Evolutionary conservation across 2,329 filamentous ascomycete species (phyloP).

Genomic region (Calonectria montana): DNA sequence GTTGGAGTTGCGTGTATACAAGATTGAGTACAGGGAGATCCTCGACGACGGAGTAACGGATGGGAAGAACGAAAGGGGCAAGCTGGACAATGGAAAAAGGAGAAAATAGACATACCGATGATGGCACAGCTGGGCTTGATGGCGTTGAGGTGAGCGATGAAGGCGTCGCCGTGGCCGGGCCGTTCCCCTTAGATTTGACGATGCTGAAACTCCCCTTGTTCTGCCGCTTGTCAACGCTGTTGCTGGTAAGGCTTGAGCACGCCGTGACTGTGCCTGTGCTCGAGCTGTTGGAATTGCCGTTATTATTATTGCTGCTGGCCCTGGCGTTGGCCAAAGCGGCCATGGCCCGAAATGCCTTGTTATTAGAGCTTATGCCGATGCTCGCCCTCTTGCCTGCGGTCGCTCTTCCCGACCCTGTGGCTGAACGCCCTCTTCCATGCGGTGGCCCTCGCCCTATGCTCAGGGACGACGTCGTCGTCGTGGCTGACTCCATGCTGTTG

Average conservation of each 20-base stretch:
- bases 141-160: background rate
- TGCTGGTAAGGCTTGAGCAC: background rate
- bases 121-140: background rate
- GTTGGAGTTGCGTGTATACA: slow-evolving; percentile 7
- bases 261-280: background rate
- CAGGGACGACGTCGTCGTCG: background rate
- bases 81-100: background rate
- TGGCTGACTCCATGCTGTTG: slow-evolving; percentile 1
- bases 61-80: background rate
- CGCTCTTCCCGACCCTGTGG: background rate
- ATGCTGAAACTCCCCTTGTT: slow-evolving; percentile 1
- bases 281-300: slow-evolving; percentile 1
- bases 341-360: slow-evolving; percentile 15
- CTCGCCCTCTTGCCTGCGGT: slow-evolving; percentile 4
- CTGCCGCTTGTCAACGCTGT: background rate
- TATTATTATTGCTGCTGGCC: background rate
- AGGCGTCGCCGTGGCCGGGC: slow-evolving; percentile 5
- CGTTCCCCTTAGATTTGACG: slow-evolving; percentile 9
- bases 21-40: background rate
- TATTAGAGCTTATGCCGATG: slow-evolving; percentile 14
- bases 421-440: slow-evolving; percentile 2
- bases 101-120: slow-evolving; percentile 4
- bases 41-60: background rate
- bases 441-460: slow-evolving; percentile 1
- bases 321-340: slow-evolving; percentile 12